phyloP scores from a whole-genome alignment of 257 asterid genomes.

The Solanum sitiens region DNA sequence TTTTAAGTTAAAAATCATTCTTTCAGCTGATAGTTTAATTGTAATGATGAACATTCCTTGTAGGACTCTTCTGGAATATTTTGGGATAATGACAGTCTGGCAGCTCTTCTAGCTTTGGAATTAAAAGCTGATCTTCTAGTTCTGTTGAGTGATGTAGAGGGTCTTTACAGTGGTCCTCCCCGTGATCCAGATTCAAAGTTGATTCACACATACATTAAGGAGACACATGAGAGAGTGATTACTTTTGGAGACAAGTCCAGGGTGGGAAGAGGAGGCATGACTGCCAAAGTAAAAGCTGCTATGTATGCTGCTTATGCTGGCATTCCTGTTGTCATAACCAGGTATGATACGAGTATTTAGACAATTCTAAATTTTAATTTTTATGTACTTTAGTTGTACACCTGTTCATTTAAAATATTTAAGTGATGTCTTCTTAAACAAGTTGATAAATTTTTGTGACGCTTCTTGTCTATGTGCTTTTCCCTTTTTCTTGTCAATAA shows the following conservation, averaged over 20 bases:
- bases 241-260: slow-evolving; percentile 84
- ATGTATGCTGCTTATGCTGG: slow-evolving; percentile 54
- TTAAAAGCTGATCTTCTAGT: slow-evolving; percentile 78
- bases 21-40: not conserved
- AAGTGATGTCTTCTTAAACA: not conserved
- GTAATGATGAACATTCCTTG: not conserved
- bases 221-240: slow-evolving; percentile 41
- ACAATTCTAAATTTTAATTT: not conserved
- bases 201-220: slow-evolving; percentile 52
- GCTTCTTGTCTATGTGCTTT: not conserved
- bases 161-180: slow-evolving; percentile 83
- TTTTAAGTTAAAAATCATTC: not conserved
- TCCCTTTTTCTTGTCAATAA: not conserved
- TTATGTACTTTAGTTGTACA: not conserved
- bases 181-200: slow-evolving; percentile 57
- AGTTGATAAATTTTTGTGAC: not conserved
- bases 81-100: slow-evolving; percentile 87
- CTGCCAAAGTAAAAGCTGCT: slow-evolving; percentile 89
- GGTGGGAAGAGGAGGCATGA: slow-evolving; percentile 94
- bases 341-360: slow-evolving; percentile 16
- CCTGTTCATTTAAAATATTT: not conserved
- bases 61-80: slow-evolving; percentile 80
- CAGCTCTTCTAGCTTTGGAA: slow-evolving; percentile 67
- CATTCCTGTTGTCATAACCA: slow-evolving; percentile 69
- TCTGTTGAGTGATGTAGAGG: slow-evolving; percentile 75